phyloP scores from a whole-genome alignment of 2,329 filamentous ascomycete species.

The Aspergillus sp. region DNA sequence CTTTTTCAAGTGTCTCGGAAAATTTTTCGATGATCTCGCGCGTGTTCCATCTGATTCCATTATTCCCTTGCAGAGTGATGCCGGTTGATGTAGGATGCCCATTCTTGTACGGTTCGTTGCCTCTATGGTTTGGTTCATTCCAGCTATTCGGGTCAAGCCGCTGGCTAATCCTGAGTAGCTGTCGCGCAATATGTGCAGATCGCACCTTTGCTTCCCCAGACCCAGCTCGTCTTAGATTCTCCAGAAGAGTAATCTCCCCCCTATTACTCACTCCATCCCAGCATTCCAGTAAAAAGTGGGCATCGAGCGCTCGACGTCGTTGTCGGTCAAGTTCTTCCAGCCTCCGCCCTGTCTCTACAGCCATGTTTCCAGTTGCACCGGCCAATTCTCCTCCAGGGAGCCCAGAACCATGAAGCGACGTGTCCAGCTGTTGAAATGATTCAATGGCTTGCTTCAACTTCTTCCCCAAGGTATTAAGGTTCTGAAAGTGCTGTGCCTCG shows the following conservation, averaged over 20 bases:
- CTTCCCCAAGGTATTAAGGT: slow-evolving; percentile 78
- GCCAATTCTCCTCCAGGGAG: slow-evolving; percentile 29
- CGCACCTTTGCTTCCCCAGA: slow-evolving; percentile 89
- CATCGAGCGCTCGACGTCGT: slow-evolving; percentile 83
- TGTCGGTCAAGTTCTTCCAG: slow-evolving; percentile 94
- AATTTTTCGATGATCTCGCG: slow-evolving; percentile 95
- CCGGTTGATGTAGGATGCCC: slow-evolving; percentile 38
- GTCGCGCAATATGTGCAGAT: slow-evolving; percentile 89
- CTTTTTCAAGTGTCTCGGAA: slow-evolving; percentile 91
- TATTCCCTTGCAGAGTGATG: slow-evolving; percentile 50
- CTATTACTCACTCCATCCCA: slow-evolving; percentile 94
- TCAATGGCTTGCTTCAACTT: slow-evolving; percentile 91
- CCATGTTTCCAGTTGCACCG: slow-evolving; percentile 73
- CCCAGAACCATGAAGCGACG: slow-evolving; percentile 68
- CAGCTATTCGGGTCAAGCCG: slow-evolving; percentile 78
- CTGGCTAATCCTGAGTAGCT: slow-evolving; percentile 91
- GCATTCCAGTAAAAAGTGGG: slow-evolving; percentile 92
- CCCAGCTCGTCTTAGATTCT: slow-evolving; percentile 82
- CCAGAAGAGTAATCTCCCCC: slow-evolving; percentile 80
- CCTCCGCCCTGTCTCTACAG: slow-evolving; percentile 90
- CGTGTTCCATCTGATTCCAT: slow-evolving; percentile 58
- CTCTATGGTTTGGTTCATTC: slow-evolving; percentile 52
- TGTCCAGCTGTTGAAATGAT: slow-evolving; percentile 86
- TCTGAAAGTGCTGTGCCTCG: slow-evolving; percentile 88
- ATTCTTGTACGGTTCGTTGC: slow-evolving; percentile 48